Conservation (phyloP, 768 basidiomycete genomes). For the Nevesoporus exiguus region DNA sequence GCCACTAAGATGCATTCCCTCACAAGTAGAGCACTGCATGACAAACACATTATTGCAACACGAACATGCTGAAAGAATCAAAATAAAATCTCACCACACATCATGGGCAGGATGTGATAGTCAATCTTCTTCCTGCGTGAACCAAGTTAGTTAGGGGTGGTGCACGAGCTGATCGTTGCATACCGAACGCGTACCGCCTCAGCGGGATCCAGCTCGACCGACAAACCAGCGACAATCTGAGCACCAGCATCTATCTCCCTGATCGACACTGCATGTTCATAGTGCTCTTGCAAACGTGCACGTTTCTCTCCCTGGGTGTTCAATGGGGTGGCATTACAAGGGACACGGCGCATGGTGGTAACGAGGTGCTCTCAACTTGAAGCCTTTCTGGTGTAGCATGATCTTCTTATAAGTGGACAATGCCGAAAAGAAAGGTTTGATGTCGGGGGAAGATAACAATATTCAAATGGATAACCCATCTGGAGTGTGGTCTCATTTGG, state of each 20-base stretch:
- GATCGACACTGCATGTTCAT: conserved; percentile 31
- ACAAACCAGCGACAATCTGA: conserved; percentile 46
- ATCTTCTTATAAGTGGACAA: conserved; percentile 7
- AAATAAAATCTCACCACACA: conserved; percentile 54
- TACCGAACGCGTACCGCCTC: conserved; percentile 55
- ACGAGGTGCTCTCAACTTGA: background rate
- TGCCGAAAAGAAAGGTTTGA: background rate
- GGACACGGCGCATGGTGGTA: conserved; percentile 1
- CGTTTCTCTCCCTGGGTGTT: conserved; percentile 14
- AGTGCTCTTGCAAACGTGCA: background rate
- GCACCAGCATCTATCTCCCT: conserved; percentile 62
- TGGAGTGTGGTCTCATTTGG: too few species aligned
- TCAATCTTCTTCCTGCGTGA: conserved; percentile 56
- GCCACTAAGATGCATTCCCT: background rate
- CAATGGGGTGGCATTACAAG: conserved; percentile 8
- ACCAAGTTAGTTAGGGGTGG: background rate
- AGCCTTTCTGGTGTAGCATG: too few species aligned
- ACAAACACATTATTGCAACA: background rate
- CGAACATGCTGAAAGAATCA: background rate
- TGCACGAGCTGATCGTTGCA: background rate
- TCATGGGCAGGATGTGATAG: conserved; percentile 61
- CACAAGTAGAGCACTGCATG: conserved; percentile 54
- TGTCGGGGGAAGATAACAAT: background rate
- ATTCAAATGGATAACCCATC: too few species aligned
- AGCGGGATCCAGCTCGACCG: conserved; percentile 43